Percentiles rank a stretch among this genome's conserved stretches.
Evolutionary conservation across 2,329 filamentous ascomycete species (phyloP).

Genomic region (Penicillium occitanis): DNA sequence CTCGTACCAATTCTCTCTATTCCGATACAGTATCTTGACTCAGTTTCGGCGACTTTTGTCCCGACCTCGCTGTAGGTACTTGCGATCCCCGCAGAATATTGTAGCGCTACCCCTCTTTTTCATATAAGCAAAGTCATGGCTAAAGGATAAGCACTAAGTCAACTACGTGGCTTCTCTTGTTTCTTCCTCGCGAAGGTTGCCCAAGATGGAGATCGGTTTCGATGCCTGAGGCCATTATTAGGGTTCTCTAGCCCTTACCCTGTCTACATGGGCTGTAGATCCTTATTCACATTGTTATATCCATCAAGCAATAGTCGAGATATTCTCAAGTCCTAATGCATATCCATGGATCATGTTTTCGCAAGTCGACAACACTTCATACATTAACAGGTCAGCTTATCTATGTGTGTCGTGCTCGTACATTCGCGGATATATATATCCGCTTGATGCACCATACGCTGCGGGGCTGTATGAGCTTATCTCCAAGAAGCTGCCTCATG

Average conservation of each 20-base stretch:
- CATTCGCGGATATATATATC: not conserved
- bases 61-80: not conserved
- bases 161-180: not conserved
- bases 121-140: not conserved
- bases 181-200: not conserved
- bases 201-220: not conserved
- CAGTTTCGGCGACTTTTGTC: not conserved
- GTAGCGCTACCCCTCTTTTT: not conserved
- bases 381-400: not conserved
- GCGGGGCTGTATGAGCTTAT: not conserved
- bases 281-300: not conserved
- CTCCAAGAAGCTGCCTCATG: not conserved
- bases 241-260: not conserved
- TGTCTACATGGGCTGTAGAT: not conserved
- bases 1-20: not conserved
- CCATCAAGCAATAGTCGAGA: not conserved
- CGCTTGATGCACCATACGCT: not conserved
- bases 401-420: not conserved
- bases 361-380: not conserved
- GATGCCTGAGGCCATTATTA: not conserved
- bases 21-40: not conserved
- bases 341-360: not conserved
- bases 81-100: not conserved
- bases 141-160: not conserved
- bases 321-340: not conserved